Percentiles rank a stretch among this genome's conserved stretches.
phyloP scores from a whole-genome alignment of 176 grass and related monocot genomes.

The Musa itinerans region DNA sequence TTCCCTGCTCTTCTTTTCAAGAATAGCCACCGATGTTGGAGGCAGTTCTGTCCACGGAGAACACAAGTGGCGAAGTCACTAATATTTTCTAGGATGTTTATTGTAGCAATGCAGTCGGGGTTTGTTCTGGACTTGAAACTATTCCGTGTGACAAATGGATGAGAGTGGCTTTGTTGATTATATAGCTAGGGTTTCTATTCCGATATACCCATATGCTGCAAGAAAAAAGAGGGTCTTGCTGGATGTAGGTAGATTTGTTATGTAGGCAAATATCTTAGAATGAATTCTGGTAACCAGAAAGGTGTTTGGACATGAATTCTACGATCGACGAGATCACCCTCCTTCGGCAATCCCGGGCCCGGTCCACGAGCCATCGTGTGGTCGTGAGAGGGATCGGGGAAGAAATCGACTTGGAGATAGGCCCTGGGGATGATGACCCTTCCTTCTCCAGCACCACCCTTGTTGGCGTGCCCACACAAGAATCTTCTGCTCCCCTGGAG shows the following conservation, averaged over 20 bases:
- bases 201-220: not conserved
- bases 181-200: not conserved
- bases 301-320: constrained; percentile 37
- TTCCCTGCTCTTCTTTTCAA: not conserved
- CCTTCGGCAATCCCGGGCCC: constrained; percentile 44
- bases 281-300: constrained; percentile 1
- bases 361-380: constrained; percentile 54
- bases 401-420: constrained; percentile 95
- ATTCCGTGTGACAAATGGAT: no score
- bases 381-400: constrained; percentile 74
- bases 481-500: constrained; percentile 31
- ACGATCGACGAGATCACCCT: constrained; percentile 86
- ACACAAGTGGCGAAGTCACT: no score
- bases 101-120: no score
- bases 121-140: not conserved
- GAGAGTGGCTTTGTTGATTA: not conserved
- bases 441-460: constrained; percentile 55
- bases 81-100: no score
- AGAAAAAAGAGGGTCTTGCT: not conserved
- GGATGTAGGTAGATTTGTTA: not conserved
- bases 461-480: constrained; percentile 43
- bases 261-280: not conserved
- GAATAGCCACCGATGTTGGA: not conserved
- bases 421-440: constrained; percentile 59
- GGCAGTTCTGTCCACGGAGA: no score